phyloP scores from a whole-genome alignment of 2,329 filamentous ascomycete species.

The Claviceps africana region DNA sequence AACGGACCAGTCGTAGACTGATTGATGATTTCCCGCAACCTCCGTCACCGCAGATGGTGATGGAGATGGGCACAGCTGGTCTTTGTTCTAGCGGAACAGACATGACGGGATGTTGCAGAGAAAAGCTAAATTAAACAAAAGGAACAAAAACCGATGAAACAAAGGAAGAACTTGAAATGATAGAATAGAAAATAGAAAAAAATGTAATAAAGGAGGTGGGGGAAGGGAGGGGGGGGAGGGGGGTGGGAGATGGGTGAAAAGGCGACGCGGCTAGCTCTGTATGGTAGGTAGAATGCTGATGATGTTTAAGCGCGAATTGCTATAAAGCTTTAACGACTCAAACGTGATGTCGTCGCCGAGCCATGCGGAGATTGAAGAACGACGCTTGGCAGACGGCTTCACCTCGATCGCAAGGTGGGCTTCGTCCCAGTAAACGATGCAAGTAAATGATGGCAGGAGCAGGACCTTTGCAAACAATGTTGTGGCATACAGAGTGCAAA shows the following conservation, averaged over 20 bases:
- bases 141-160: too few relatives aligned
- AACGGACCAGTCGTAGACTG: slow-evolving; percentile 67
- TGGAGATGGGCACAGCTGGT: slow-evolving; percentile 45
- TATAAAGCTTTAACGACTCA: background rate
- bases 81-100: slow-evolving; percentile 6
- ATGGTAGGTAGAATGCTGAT: background rate
- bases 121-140: too few relatives aligned
- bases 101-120: background rate
- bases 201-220: background rate
- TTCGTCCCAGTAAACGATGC: too few relatives aligned
- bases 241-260: background rate
- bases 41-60: slow-evolving; percentile 77
- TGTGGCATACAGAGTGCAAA: background rate
- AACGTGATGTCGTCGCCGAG: background rate
- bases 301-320: background rate
- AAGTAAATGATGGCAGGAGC: background rate
- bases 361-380: background rate
- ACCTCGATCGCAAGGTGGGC: background rate
- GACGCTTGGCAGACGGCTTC: background rate
- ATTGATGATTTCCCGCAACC: slow-evolving; percentile 78
- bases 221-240: background rate
- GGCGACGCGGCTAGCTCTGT: background rate
- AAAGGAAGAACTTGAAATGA: background rate
- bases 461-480: background rate
- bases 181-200: background rate